A percentile compares a stretch with the other conserved stretches of the same genome.
Conservation (phyloP, 2,329 filamentous ascomycete genomes). For the Lanzia echinophila region DNA sequence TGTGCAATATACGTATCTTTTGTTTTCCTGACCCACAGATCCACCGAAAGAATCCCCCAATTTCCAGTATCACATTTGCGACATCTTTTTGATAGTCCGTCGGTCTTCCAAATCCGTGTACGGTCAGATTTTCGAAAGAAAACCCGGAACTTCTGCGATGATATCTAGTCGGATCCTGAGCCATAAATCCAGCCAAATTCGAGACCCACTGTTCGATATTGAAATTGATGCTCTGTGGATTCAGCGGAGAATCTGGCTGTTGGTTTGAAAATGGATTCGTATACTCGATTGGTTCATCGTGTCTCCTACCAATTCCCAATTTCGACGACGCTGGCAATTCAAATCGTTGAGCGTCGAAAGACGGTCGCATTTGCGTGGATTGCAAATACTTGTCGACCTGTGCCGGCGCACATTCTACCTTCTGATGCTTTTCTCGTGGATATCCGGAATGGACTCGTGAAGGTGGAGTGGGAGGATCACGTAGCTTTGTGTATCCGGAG, state of each 20-base stretch:
- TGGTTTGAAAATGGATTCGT: constrained; percentile 13
- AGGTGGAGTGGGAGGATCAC: constrained; percentile 2
- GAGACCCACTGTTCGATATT: constrained; percentile 44
- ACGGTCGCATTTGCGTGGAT: background rate
- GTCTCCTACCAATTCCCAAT: background rate
- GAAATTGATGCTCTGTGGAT: constrained; percentile 46
- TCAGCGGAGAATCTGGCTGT: constrained; percentile 29
- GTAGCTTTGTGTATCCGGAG: constrained; percentile 4
- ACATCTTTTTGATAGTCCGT: constrained; percentile 67
- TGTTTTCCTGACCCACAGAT: constrained; percentile 47
- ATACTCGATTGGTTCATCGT: background rate
- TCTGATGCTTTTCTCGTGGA: constrained; percentile 10
- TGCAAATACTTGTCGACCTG: background rate
- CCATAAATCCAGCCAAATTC: constrained; percentile 12
- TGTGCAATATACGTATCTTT: constrained; percentile 47
- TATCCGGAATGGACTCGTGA: constrained; percentile 8
- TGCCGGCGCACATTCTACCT: constrained; percentile 5
- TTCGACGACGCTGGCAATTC: background rate
- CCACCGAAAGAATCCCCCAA: constrained; percentile 36
- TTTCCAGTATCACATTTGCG: constrained; percentile 49
- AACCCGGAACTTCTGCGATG: constrained; percentile 51
- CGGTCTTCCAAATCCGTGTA: constrained; percentile 59
- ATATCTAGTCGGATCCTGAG: constrained; percentile 40
- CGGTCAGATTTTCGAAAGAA: constrained; percentile 60
- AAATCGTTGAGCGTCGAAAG: background rate